Conservation (phyloP, 495 filamentous ascomycete genomes). For the Daldinia childiae region DNA sequence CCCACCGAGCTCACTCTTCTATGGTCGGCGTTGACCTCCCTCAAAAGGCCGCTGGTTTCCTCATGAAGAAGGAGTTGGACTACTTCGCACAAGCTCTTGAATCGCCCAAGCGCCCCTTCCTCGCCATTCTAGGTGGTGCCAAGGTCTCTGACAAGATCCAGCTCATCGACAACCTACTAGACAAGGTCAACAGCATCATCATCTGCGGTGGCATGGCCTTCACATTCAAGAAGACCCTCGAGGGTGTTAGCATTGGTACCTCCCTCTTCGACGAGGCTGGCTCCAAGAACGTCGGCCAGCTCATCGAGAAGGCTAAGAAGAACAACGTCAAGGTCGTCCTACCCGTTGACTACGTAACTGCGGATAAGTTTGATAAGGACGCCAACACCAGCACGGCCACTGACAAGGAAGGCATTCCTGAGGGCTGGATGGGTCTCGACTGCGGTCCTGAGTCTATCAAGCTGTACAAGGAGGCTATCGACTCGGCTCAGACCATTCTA, state of each 20-base stretch:
- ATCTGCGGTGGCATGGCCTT: constrained; percentile 99
- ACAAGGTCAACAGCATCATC: constrained; percentile 95
- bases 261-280: constrained; percentile 94
- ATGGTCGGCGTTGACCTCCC: constrained; percentile 98
- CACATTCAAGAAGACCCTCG: constrained; percentile 99
- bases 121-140: constrained; percentile 96
- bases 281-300: constrained; percentile 86
- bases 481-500: constrained; percentile 91
- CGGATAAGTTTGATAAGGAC: constrained; percentile 90
- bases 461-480: constrained; percentile 85
- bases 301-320: constrained; percentile 96
- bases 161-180: constrained; percentile 97
- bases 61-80: constrained; percentile 99
- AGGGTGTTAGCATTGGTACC: constrained; percentile 89
- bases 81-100: constrained; percentile 99
- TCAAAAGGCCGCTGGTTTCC: constrained; percentile 95
- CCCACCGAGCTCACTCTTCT: constrained; percentile 96
- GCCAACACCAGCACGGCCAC: constrained; percentile 83
- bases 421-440: constrained; percentile 97
- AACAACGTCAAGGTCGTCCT: constrained; percentile 93
- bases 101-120: constrained; percentile 91
- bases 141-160: constrained; percentile 99
- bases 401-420: constrained; percentile 88
- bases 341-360: constrained; percentile 93
- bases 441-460: constrained; percentile 87